Evolutionary conservation across 2,329 filamentous ascomycete species (phyloP).

Genomic region (Epichloe sp.): DNA sequence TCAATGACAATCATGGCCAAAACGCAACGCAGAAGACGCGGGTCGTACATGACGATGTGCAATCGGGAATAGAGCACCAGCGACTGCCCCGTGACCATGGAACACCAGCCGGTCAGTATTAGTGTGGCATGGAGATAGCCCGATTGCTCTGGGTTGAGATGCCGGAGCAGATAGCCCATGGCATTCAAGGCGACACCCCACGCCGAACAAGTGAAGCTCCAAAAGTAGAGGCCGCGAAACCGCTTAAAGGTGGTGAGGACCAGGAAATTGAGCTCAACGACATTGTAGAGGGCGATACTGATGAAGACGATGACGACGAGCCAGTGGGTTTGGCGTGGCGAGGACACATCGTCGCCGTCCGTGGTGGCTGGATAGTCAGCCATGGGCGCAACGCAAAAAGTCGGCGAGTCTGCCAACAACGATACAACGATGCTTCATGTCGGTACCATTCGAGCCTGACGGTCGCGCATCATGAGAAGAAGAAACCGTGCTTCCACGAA

Average conservation of each 20-base stretch:
- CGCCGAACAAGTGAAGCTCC: slow-evolving; percentile 17
- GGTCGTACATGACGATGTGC: slow-evolving; percentile 42
- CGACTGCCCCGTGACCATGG: slow-evolving; percentile 48
- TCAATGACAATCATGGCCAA: slow-evolving; percentile 45
- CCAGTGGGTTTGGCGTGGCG: background rate
- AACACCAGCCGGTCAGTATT: slow-evolving; percentile 19
- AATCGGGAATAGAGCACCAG: slow-evolving; percentile 50
- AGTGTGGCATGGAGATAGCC: slow-evolving; percentile 13
- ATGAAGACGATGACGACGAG: slow-evolving; percentile 11
- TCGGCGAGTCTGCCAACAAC: background rate
- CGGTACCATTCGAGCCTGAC: background rate
- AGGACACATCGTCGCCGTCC: background rate
- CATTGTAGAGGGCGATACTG: slow-evolving; percentile 15
- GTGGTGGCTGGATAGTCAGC: background rate
- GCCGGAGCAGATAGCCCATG: slow-evolving; percentile 33
- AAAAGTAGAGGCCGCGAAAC: slow-evolving; percentile 18
- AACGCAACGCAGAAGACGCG: slow-evolving; percentile 32
- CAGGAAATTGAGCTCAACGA: slow-evolving; percentile 16
- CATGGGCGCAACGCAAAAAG: background rate
- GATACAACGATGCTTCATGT: background rate
- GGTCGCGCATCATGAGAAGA: background rate
- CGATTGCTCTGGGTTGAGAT: slow-evolving; percentile 5
- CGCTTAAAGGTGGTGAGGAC: slow-evolving; percentile 16
- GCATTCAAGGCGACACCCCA: slow-evolving; percentile 19
- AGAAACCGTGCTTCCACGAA: background rate